Evolutionary conservation across 1,284 basidiomycete species (phyloP), one percentile per base, ranked within the genome.

Genomic region (Ceratobasidium sp.): DNA sequence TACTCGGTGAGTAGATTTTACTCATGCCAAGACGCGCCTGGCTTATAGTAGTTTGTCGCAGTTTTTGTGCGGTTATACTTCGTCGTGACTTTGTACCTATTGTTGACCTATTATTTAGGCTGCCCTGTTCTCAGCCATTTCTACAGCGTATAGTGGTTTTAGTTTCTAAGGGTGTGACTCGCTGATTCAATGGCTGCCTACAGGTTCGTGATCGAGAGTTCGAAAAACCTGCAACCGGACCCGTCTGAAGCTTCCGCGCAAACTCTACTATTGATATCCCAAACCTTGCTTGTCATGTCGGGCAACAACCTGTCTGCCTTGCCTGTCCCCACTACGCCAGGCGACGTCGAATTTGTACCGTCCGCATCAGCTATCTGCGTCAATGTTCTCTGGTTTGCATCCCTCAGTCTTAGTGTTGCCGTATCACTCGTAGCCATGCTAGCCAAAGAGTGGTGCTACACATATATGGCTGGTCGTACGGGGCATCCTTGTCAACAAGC

Each of bases 81-180:
- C 16, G 23, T 38, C 46, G 5, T 6, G 35, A 26, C 14, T 5
- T 44, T 23, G 35, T 26, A n/a, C 43, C n/a, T 38, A 26, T 44
- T n/a, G 16, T 16, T 55, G 16, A 26, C 3, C 26, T 35, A 26
- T n/a, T 13, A 16, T 35, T 14, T 44, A 61, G 58, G 58, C 58
- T 11, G 58, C 58, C n/a, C 43, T 61, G 14, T 61, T 61, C 26
- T 61, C 58, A 16, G 41, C 58, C 28, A 61, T 61, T 11, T 46
- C 43, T 6, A 61, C 58, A 13, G 58, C 58, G 58, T 61, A 38
- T n/a, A 13, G 38, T 26, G 13, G 7, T 21, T 21, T 26, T 16
- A 23, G 13, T 16, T 35, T n/a, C 8, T 6, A 26, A 46, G 6
- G 7, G 8, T 7, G 21, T 8, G 8, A 21, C n/a, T 43, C 41